These are phyloP conservation scores for Phragmites australis DNA, from an alignment of 176 grass and related monocot species.

Conservation along the genomic window DNA sequence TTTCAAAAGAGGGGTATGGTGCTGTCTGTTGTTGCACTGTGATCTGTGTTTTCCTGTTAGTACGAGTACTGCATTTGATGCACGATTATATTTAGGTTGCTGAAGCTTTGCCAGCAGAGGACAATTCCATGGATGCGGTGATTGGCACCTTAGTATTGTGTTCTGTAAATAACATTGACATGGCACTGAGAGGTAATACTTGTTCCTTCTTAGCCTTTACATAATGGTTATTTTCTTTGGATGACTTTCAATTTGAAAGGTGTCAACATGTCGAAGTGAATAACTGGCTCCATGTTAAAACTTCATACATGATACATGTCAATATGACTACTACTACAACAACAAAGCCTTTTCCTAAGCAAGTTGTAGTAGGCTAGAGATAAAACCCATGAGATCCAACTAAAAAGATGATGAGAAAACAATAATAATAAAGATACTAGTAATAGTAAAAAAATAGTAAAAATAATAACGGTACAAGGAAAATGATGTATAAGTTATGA, in stretches of 20 bases:
- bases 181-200: constrained; percentile 59
- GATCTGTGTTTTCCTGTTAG: neutral
- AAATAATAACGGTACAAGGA: no score
- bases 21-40: neutral
- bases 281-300: neutral
- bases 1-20: constrained; percentile 71
- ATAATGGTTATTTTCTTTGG: neutral
- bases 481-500: no score
- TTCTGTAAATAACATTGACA: constrained; percentile 59
- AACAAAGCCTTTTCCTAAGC: no score
- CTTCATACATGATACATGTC: neutral
- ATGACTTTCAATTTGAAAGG: neutral
- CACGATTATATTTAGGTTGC: constrained; percentile 56
- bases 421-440: no score
- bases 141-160: constrained; percentile 82
- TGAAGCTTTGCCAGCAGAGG: constrained; percentile 67
- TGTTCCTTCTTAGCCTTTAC: neutral
- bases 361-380: no score
- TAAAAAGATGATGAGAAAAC: no score
- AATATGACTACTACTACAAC: neutral
- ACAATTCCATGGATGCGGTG: constrained; percentile 80
- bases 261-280: neutral
- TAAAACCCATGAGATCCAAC: no score
- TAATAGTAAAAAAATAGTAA: no score
- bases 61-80: neutral